Percentiles rank a stretch among this genome's conserved stretches.
Conservation (phyloP, 371 early-diverging fungal genomes). For the Mortierella sp. region DNA sequence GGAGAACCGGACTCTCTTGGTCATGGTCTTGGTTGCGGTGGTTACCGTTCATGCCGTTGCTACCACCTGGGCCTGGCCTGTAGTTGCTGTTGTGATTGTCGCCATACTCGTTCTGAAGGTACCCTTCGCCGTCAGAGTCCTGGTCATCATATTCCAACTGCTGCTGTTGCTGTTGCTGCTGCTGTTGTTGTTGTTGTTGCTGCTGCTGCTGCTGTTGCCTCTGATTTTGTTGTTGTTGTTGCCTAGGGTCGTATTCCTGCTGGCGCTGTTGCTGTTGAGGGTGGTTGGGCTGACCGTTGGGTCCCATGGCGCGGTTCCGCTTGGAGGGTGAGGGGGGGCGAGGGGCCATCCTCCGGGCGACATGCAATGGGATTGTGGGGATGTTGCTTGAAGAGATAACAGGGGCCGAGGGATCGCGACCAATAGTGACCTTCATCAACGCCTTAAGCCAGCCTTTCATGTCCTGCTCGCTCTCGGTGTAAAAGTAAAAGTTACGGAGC, state of each 20-base stretch:
- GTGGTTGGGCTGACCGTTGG: slow-evolving; percentile 38
- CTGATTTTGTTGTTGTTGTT: slow-evolving; percentile 12
- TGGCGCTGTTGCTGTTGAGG: slow-evolving; percentile 36
- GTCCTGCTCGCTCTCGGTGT: slow-evolving; percentile 66
- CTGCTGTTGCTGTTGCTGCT: slow-evolving; percentile 10
- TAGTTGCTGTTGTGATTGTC: slow-evolving; percentile 8
- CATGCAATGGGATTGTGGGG: slow-evolving; percentile 72
- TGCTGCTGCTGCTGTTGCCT: slow-evolving; percentile 12
- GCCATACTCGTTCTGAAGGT: slow-evolving; percentile 30
- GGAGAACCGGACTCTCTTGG: slow-evolving; percentile 26
- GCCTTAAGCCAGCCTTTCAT: slow-evolving; percentile 71
- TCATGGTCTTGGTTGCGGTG: slow-evolving; percentile 13
- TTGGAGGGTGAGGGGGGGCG: slow-evolving; percentile 73
- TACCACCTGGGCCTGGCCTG: slow-evolving; percentile 10
- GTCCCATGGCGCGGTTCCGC: slow-evolving; percentile 36
- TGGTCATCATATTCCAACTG: slow-evolving; percentile 51
- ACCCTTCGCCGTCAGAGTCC: slow-evolving; percentile 48
- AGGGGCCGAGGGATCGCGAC: slow-evolving; percentile 69
- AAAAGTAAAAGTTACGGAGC: slow-evolving; percentile 72
- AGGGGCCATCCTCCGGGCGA: slow-evolving; percentile 73
- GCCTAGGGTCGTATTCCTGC: slow-evolving; percentile 4
- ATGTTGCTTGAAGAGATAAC: slow-evolving; percentile 77
- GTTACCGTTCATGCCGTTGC: slow-evolving; percentile 16
- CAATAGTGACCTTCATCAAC: slow-evolving; percentile 77
- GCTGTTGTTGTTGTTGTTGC: slow-evolving; percentile 13